A percentile compares a stretch with the other conserved stretches of the same genome.
These are phyloP conservation scores for Wallacemonas sp. DNA, from an alignment of 208 protist species.

Conservation along the genomic window DNA sequence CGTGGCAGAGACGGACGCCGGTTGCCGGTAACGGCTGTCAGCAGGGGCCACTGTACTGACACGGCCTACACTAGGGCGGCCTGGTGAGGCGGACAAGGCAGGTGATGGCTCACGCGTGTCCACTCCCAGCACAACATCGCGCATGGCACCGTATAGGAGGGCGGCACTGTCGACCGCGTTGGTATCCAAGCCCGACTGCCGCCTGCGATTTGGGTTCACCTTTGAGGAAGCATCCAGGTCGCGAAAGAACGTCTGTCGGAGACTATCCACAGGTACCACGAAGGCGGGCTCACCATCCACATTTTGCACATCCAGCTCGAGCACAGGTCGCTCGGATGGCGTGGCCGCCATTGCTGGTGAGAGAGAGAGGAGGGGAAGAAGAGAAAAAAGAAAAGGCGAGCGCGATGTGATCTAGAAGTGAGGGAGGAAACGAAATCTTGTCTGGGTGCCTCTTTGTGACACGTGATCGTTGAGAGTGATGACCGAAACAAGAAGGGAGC, in stretches of 20 bases:
- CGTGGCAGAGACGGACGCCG: too few species aligned
- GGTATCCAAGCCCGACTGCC: not conserved
- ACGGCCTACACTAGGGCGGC: not conserved
- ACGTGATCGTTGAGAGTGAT: too few species aligned
- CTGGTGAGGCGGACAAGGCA: not conserved
- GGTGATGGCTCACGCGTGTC: not conserved
- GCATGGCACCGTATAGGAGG: not conserved
- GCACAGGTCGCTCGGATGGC: not conserved
- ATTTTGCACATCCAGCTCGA: conserved; percentile 23
- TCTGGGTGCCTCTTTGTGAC: too few species aligned
- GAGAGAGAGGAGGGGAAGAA: not conserved
- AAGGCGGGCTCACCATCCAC: not conserved
- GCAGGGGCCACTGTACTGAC: too few species aligned
- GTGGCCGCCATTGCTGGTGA: not conserved
- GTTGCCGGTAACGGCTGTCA: too few species aligned
- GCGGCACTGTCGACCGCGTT: conserved; percentile 10
- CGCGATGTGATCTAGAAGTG: too few species aligned
- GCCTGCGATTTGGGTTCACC: conserved; percentile 46
- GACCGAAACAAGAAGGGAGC: too few species aligned
- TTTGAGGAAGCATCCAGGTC: conserved; percentile 49
- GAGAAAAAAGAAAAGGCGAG: not conserved
- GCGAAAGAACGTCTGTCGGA: conserved; percentile 52
- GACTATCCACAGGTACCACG: conserved; percentile 27
- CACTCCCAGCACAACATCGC: conserved; percentile 13
- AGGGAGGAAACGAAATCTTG: too few species aligned